Percentiles rank a stretch among this genome's conserved stretches.
Conservation (phyloP, 495 filamentous ascomycete species). For the Penicillium flavigenum region DNA sequence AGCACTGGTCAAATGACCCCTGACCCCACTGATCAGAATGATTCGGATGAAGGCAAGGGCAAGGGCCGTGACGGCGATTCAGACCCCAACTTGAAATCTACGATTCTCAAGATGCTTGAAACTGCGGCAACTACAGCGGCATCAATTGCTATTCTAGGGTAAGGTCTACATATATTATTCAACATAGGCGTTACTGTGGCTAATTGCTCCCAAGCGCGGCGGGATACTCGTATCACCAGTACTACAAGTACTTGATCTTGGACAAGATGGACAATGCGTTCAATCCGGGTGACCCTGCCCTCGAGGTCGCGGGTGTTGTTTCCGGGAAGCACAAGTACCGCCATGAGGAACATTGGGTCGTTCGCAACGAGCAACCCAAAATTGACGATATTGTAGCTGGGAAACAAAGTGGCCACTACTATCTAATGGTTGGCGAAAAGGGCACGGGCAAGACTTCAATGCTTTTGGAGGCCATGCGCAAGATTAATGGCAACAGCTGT, state of each 20-base stretch:
- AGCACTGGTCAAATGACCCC: slow-evolving; percentile 27
- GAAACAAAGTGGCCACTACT: slow-evolving; percentile 71
- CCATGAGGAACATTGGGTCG: slow-evolving; percentile 75
- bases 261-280: slow-evolving; percentile 95
- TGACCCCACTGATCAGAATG: slow-evolving; percentile 37
- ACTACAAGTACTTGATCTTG: slow-evolving; percentile 86
- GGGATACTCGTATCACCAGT: slow-evolving; percentile 79
- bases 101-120: slow-evolving; percentile 78
- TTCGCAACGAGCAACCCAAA: slow-evolving; percentile 72
- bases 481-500: slow-evolving; percentile 79
- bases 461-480: slow-evolving; percentile 90
- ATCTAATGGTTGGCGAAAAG: slow-evolving; percentile 93
- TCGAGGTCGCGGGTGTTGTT: slow-evolving; percentile 79
- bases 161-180: slow-evolving; percentile 35
- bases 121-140: slow-evolving; percentile 81
- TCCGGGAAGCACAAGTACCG: slow-evolving; percentile 52
- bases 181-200: slow-evolving; percentile 2
- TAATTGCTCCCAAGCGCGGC: slow-evolving; percentile 53
- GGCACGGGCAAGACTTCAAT: slow-evolving; percentile 95
- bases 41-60: slow-evolving; percentile 30
- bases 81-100: slow-evolving; percentile 43
- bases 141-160: slow-evolving; percentile 79
- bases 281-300: slow-evolving; percentile 82
- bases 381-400: slow-evolving; percentile 80
- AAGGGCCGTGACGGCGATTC: slow-evolving; percentile 28